Base-by-base conservation (phyloP, 352 stramenopile genomes). In the Globisporangium canariense region DNA sequence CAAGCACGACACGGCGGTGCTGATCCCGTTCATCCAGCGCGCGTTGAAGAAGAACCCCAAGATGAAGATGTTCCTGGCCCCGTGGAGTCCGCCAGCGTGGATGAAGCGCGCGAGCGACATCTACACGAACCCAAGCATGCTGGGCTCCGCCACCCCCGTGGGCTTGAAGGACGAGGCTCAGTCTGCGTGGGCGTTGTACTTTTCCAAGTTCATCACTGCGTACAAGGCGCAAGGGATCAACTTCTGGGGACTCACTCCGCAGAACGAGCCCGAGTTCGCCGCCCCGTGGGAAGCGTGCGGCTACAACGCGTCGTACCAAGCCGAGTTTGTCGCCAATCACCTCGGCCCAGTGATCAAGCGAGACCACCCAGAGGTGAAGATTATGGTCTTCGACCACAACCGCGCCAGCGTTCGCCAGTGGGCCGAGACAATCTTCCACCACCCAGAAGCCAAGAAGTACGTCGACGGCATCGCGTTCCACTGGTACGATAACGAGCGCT, bases 321-420 rank as follows among this genome's bases (percentile, higher is more conserved):
- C 77, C 11, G 78, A 84, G 1, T 98, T 97, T 61, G 78, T 97
- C n/a, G 79, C 73, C 20, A 69, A 94, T 16, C 91, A 83, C 73
- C 73, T 98, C 14, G 92, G 92, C 0, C 93, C 92, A 1, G 65
- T 91, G 16, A 78, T 98, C 28, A 64, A 78, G 5, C 73, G 76
- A 18, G 89, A 97, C 65, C 91, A 97, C 68, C 92, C 93, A 0
- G 83, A 92, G 5, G 68, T 98, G 16, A 89, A 90, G 58, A 91
- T 98, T 52, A 96, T 98, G 76, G 79, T 93, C 0, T 97, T 96
- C 66, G 93, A 98, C 65, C 87, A 97, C 71, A 97, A 98, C 66
- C 94, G 90, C 40, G 84, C 74, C 57, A 87, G 65, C 30, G 73
- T 97, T 7, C 64, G 60, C 9, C 64, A 91, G 7, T 96, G 88